These are phyloP conservation scores for Pseudogymnoascus verrucosus DNA, from an alignment of 2,329 filamentous ascomycete genomes.

Conservation along the genomic window DNA sequence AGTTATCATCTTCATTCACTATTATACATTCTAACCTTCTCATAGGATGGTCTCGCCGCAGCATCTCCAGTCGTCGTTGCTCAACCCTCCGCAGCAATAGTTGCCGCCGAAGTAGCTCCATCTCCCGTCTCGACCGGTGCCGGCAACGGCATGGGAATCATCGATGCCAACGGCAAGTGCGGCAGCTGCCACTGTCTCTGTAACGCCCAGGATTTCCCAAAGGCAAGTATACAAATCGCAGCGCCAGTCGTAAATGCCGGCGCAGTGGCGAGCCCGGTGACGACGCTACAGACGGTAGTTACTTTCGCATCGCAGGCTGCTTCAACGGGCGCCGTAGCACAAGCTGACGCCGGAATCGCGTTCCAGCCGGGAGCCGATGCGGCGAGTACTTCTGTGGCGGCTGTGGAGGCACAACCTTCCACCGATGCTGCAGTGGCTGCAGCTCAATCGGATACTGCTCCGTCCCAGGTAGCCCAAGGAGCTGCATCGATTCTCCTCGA, in stretches of 20 bases:
- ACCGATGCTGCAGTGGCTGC: neutral
- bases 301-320: neutral
- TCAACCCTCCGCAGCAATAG: neutral
- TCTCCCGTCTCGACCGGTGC: neutral
- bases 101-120: neutral
- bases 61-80: neutral
- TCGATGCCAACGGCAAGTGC: neutral
- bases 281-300: constrained; percentile 10
- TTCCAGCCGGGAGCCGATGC: neutral
- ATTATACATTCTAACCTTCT: neutral
- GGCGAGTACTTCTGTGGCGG: neutral
- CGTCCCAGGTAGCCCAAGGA: neutral
- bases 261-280: neutral
- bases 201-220: neutral
- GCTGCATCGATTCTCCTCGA: neutral
- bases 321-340: constrained; percentile 5
- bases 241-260: neutral
- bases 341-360: neutral
- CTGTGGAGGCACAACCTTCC: neutral
- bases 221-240: neutral
- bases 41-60: neutral
- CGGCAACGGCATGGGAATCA: neutral
- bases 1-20: neutral
- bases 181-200: neutral
- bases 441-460: neutral